These are phyloP conservation scores for Wickerhamiella lipophila DNA, from an alignment of 805 yeast genomes.

Conservation along the genomic window DNA sequence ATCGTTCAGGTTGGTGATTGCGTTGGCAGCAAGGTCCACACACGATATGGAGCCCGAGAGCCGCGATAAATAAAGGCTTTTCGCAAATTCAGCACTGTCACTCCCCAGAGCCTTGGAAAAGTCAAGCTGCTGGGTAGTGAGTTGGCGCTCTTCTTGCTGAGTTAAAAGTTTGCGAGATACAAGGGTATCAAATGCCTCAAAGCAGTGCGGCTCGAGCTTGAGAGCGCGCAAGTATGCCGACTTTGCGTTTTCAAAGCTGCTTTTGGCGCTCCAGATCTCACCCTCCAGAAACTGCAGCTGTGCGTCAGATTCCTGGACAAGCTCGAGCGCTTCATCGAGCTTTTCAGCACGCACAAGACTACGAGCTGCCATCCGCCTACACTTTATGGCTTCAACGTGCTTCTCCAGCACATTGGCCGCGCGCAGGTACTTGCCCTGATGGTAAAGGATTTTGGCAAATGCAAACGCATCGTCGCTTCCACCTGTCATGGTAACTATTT, in stretches of 20 bases:
- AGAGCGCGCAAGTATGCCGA: conserved; percentile 81
- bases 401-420: conserved; percentile 60
- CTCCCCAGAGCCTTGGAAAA: conserved; percentile 46
- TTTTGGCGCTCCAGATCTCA: conserved; percentile 64
- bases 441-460: conserved; percentile 81
- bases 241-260: conserved; percentile 74
- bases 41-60: conserved; percentile 39
- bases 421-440: conserved; percentile 61
- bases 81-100: conserved; percentile 71
- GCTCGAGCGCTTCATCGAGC: conserved; percentile 81
- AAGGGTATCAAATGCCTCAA: conserved; percentile 78
- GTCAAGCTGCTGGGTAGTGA: conserved; percentile 42
- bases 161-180: conserved; percentile 59
- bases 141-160: conserved; percentile 44
- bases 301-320: conserved; percentile 74
- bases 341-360: conserved; percentile 35
- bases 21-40: conserved; percentile 49
- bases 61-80: conserved; percentile 58
- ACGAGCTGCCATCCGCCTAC: conserved; percentile 68
- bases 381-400: conserved; percentile 45
- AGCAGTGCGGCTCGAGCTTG: conserved; percentile 77
- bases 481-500: conserved; percentile 63
- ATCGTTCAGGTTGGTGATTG: conserved; percentile 51
- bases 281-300: conserved; percentile 71
- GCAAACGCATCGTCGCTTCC: conserved; percentile 93